A percentile compares a stretch with the other conserved stretches of the same genome.
These are phyloP conservation scores for Trichoderma asperellum DNA, from an alignment of 2,329 filamentous ascomycete genomes.

Conservation along the genomic window DNA sequence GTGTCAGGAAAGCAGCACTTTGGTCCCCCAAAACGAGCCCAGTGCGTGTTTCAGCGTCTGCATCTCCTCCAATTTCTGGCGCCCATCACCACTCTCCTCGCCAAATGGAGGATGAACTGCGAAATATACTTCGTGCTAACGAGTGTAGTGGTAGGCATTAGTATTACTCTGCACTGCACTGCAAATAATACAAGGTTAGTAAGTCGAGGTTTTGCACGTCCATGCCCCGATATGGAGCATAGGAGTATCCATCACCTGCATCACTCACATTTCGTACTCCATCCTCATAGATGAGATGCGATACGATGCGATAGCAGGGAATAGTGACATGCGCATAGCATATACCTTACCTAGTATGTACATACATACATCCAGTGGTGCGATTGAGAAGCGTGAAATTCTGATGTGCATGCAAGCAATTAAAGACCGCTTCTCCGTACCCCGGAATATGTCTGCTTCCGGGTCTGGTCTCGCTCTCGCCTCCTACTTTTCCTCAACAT, in stretches of 20 bases:
- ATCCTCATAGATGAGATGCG: background rate
- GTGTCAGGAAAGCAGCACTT: background rate
- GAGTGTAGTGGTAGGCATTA: background rate
- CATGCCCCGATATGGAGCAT: background rate
- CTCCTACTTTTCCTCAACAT: background rate
- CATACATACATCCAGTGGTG: background rate
- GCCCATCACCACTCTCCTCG: background rate
- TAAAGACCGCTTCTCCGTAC: background rate
- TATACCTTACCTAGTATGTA: no score
- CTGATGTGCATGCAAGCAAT: background rate
- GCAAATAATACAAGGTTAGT: background rate
- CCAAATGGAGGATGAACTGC: background rate
- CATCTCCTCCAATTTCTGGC: constrained; percentile 17
- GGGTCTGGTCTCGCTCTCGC: background rate
- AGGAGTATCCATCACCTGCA: background rate
- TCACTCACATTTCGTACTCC: background rate
- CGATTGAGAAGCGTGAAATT: background rate
- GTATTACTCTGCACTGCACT: background rate
- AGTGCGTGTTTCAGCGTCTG: constrained; percentile 25
- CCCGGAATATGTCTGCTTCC: background rate
- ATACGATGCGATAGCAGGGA: background rate
- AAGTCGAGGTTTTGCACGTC: background rate
- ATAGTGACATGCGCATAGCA: background rate
- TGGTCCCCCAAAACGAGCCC: constrained; percentile 5
- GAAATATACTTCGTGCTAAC: background rate